Conservation (phyloP, 371 early-diverging fungal species). For the Mucor lusitanicus region DNA sequence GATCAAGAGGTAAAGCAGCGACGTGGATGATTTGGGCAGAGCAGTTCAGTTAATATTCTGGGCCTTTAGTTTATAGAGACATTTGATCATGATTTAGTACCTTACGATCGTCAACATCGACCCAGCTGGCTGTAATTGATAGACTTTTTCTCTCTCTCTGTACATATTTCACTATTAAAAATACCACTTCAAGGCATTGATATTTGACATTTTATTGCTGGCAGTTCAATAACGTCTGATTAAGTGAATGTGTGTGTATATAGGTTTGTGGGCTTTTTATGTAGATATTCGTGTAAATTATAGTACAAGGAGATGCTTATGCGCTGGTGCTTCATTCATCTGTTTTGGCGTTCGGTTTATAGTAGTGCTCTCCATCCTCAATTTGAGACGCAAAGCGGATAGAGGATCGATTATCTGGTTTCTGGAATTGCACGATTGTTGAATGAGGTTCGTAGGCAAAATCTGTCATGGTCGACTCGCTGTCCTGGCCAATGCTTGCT, state of each 20-base stretch:
- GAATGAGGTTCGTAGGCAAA: background rate
- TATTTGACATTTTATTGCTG: background rate
- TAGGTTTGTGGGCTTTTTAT: background rate
- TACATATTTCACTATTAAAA: background rate
- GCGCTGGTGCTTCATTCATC: background rate
- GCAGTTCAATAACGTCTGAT: background rate
- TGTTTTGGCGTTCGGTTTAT: slow-evolving; percentile 25
- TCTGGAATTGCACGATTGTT: slow-evolving; percentile 4
- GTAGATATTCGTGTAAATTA: background rate
- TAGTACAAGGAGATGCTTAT: background rate
- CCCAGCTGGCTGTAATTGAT: slow-evolving; percentile 54
- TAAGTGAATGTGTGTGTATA: background rate
- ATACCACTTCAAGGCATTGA: background rate
- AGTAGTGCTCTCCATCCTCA: slow-evolving; percentile 12
- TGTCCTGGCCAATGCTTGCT: background rate
- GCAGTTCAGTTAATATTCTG: background rate
- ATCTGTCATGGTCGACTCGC: slow-evolving; percentile 8
- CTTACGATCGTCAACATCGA: slow-evolving; percentile 51
- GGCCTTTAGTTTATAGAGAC: slow-evolving; percentile 70
- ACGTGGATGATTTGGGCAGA: background rate
- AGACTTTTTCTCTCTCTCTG: background rate
- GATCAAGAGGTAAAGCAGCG: slow-evolving; percentile 82
- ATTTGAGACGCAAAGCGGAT: slow-evolving; percentile 19
- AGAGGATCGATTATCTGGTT: slow-evolving; percentile 32
- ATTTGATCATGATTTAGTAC: slow-evolving; percentile 60